Evolutionary conservation across 768 basidiomycete genomes (phyloP).

Genomic region (Lyophyllum decastes): DNA sequence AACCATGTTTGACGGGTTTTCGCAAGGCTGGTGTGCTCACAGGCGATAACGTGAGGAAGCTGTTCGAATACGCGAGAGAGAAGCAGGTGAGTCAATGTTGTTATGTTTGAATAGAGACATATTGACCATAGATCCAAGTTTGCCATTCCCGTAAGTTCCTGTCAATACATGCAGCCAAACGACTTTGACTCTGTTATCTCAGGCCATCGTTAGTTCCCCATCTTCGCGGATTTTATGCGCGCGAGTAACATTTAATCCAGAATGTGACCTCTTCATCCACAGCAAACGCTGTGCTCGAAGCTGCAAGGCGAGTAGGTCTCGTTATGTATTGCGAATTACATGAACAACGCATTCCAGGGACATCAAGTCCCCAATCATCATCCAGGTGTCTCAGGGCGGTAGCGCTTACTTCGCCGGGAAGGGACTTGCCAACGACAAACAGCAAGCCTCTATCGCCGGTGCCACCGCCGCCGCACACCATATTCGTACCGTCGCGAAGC

Average conservation of each 20-base stretch:
- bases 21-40: constrained; percentile 91
- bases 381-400: constrained; percentile 97
- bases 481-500: constrained; percentile 82
- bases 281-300: constrained; percentile 93
- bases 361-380: constrained; percentile 95
- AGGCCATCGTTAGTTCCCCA: constrained; percentile 76
- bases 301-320: constrained; percentile 66
- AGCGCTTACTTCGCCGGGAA: constrained; percentile 96
- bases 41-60: constrained; percentile 91
- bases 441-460: constrained; percentile 93
- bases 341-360: constrained; percentile 53
- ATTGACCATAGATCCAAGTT: constrained; percentile 47
- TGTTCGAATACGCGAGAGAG: constrained; percentile 92
- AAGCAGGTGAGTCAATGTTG: constrained; percentile 62
- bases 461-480: constrained; percentile 92
- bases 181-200: constrained; percentile 11
- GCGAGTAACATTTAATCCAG: constrained; percentile 38
- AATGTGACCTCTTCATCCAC: constrained; percentile 97
- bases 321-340: constrained; percentile 3
- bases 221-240: constrained; percentile 10
- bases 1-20: constrained; percentile 5
- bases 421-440: constrained; percentile 91
- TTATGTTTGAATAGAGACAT: constrained; percentile 1
- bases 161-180: constrained; percentile 1
- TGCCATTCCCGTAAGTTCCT: constrained; percentile 75